Base-by-base conservation (phyloP, 345 rosid genomes). In the Xanthoceras sorbifolium region DNA sequence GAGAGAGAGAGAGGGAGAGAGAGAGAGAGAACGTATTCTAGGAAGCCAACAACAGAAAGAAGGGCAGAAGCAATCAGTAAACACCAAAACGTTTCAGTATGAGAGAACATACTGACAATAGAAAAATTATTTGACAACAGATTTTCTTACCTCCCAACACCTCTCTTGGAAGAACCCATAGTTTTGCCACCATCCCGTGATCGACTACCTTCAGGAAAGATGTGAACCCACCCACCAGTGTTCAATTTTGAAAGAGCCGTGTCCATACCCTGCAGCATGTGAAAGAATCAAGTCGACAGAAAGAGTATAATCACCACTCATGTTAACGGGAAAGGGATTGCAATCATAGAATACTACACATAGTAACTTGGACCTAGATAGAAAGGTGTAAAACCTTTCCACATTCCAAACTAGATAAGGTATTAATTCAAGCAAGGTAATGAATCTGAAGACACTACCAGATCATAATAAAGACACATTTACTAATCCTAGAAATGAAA, bases 181-280 rank as follows among this genome's bases (percentile, higher is more conserved):
- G 97, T 93, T 86, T 90, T 92, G 23, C 99, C 97, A 77, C 98
- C 99, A 84, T 93, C 98, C 62, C 97, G 84, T 46, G 98, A 93
- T 50, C 97, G 93, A 73, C 98, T 90, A 7, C 98, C 99, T 85
- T 96, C 99, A 10, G 99, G 99, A 77, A 96, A 96, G 68, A 96
- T 96, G 82, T 96, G 98, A 82, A 96, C 97, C 99, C 98, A 96
- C 2, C 97, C 97, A 62, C 99, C 99, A 77, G 66, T 83, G 59
- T 96, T 96, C 80, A 96, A 63, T 82, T 96, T 92, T 10, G 98
- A 84, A 74, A 96, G 86, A 32, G 99, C 99, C 84, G 91, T 91
- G 79, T 96, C 98, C 99, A 96, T 93, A 20, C 99, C 98, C 99
- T 96, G 81, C 11, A 55, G 44, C 67, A 75, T 61, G 34, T 32